These are phyloP conservation scores for Calycina herbarum DNA, from an alignment of 2,329 filamentous ascomycete species.

Conservation along the genomic window DNA sequence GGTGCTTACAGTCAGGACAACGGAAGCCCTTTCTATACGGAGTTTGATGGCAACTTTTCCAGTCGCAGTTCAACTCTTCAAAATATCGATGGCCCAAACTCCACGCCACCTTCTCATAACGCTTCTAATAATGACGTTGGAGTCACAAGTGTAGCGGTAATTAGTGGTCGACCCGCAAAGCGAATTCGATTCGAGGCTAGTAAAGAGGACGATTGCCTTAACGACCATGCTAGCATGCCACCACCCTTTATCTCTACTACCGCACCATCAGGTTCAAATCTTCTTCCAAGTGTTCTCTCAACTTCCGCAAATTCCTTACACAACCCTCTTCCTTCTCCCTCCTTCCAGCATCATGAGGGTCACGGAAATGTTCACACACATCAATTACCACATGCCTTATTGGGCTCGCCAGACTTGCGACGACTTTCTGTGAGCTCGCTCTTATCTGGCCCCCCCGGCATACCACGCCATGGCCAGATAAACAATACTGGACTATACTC, in stretches of 20 bases:
- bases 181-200: conserved; percentile 24
- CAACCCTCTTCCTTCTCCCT: no score
- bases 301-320: no score
- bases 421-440: conserved; percentile 67
- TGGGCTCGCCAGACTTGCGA: conserved; percentile 45
- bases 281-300: no score
- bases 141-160: no score
- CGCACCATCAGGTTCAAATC: conserved; percentile 1
- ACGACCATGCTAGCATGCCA: conserved; percentile 24
- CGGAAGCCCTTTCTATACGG: no score
- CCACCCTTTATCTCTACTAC: conserved; percentile 22
- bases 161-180: conserved; percentile 25
- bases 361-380: no score
- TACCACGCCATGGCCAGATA: not conserved
- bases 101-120: conserved; percentile 21
- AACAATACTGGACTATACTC: no score
- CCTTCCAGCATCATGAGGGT: no score
- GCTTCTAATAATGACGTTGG: conserved; percentile 14
- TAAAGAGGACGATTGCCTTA: conserved; percentile 12
- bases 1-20: no score
- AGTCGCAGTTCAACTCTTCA: conserved; percentile 14
- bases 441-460: conserved; percentile 51
- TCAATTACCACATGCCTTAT: conserved; percentile 4
- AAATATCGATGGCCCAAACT: conserved; percentile 22
- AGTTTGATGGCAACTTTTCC: no score